Evolutionary conservation across 306 rosid genomes (phyloP).

Genomic region (Prunus fruticosa): DNA sequence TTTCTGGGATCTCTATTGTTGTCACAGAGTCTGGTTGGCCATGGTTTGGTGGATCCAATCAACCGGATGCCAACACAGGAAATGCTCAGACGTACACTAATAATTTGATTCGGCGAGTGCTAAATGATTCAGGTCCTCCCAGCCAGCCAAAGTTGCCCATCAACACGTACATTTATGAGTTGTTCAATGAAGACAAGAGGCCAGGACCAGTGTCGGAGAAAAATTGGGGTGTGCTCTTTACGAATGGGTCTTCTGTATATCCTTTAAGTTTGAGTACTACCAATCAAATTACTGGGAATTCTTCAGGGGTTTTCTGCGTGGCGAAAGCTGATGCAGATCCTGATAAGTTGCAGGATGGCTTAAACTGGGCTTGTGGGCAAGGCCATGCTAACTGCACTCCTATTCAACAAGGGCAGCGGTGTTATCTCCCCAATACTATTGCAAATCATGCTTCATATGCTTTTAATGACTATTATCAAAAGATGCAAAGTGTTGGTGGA

Average conservation of each 20-base stretch:
- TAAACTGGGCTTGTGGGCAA: conserved; percentile 94
- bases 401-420: conserved; percentile 66
- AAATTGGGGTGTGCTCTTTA: conserved; percentile 63
- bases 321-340: conserved; percentile 62
- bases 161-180: conserved; percentile 77
- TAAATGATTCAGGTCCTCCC: conserved; percentile 92
- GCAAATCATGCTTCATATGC: conserved; percentile 89
- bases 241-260: conserved; percentile 70
- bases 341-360: conserved; percentile 70
- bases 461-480: conserved; percentile 81
- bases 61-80: conserved; percentile 68
- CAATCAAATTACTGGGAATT: conserved; percentile 39
- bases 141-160: conserved; percentile 69
- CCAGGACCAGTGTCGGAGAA: conserved; percentile 71
- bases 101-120: conserved; percentile 67
- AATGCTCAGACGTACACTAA: conserved; percentile 68
- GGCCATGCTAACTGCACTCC: conserved; percentile 78
- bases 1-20: conserved; percentile 62
- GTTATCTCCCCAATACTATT: conserved; percentile 61
- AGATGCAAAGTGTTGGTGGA: conserved; percentile 66
- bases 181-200: conserved; percentile 91
- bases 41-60: conserved; percentile 64
- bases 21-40: conserved; percentile 97
- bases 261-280: conserved; percentile 50
- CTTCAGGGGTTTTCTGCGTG: conserved; percentile 68